These are phyloP conservation scores for Paramecium biaurelia DNA, from an alignment of 73 alveolate species.

Conservation along the genomic window DNA sequence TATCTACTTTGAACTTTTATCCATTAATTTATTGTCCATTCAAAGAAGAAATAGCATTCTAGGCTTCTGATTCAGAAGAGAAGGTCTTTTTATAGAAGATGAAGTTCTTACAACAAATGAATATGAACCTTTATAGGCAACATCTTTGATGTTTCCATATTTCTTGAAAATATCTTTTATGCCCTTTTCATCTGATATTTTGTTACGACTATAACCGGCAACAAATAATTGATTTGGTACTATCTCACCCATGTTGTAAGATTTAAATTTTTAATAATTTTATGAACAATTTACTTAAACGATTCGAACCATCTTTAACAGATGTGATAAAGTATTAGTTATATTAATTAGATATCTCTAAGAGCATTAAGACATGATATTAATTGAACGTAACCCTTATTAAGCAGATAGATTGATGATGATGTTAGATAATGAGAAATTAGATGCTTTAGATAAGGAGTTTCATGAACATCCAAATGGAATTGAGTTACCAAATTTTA, in stretches of 20 bases:
- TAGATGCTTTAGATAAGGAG: constrained; percentile 91
- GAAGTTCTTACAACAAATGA: background rate
- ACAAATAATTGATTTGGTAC: constrained; percentile 39
- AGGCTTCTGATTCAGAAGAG: background rate
- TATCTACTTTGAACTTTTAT: background rate
- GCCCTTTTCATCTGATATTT: background rate
- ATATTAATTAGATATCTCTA: background rate
- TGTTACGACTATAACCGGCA: background rate
- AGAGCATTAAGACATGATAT: background rate
- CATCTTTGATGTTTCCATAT: background rate
- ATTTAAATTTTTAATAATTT: background rate
- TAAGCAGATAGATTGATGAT: constrained; percentile 87
- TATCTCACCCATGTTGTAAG: constrained; percentile 6
- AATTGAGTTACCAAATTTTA: constrained; percentile 77
- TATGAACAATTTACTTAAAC: background rate
- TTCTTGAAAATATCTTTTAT: constrained; percentile 4
- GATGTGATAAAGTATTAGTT: background rate
- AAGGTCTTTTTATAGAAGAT: background rate
- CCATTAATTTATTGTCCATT: background rate
- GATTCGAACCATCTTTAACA: background rate
- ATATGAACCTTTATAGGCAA: constrained; percentile 20
- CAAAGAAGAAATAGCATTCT: background rate
- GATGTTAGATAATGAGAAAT: constrained; percentile 92
- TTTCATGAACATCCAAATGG: constrained; percentile 92
- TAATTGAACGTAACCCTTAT: background rate